Percentiles rank a stretch among this genome's conserved stretches.
These are phyloP conservation scores for Talaromyces sp. DNA, from an alignment of 2,329 filamentous ascomycete genomes.

Conservation along the genomic window DNA sequence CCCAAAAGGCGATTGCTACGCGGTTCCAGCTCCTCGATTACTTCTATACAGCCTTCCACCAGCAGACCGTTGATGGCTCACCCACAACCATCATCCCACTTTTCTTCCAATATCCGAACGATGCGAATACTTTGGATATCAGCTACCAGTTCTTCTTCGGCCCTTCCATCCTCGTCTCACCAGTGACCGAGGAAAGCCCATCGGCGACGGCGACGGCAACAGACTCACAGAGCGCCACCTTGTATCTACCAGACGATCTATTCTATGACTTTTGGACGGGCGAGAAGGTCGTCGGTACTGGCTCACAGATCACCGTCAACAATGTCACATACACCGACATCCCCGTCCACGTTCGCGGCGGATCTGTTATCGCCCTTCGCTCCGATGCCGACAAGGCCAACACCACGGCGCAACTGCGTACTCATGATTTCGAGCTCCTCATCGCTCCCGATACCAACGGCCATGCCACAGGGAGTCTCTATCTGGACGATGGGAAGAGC, in stretches of 20 bases:
- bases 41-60: conserved; percentile 67
- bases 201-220: neutral
- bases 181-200: conserved; percentile 45
- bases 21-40: conserved; percentile 75
- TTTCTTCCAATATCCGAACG: conserved; percentile 65
- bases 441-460: conserved; percentile 62
- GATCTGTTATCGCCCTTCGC: conserved; percentile 55
- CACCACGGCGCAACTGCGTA: conserved; percentile 58
- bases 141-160: conserved; percentile 59
- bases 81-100: conserved; percentile 63
- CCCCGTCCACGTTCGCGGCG: conserved; percentile 60
- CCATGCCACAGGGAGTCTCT: conserved; percentile 62
- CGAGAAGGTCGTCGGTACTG: conserved; percentile 42
- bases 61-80: conserved; percentile 57
- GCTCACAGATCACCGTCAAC: conserved; percentile 38
- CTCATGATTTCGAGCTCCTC: conserved; percentile 65
- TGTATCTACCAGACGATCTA: conserved; percentile 55
- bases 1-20: conserved; percentile 64
- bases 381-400: conserved; percentile 42
- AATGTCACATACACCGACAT: conserved; percentile 51
- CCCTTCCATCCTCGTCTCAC: conserved; percentile 53
- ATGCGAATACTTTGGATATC: conserved; percentile 49
- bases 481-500: conserved; percentile 72
- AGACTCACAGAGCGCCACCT: conserved; percentile 48
- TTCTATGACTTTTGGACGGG: conserved; percentile 61